Evolutionary conservation across 2,329 filamentous ascomycete genomes (phyloP).

Genomic region (Aspergillus fumigatiaffinis): DNA sequence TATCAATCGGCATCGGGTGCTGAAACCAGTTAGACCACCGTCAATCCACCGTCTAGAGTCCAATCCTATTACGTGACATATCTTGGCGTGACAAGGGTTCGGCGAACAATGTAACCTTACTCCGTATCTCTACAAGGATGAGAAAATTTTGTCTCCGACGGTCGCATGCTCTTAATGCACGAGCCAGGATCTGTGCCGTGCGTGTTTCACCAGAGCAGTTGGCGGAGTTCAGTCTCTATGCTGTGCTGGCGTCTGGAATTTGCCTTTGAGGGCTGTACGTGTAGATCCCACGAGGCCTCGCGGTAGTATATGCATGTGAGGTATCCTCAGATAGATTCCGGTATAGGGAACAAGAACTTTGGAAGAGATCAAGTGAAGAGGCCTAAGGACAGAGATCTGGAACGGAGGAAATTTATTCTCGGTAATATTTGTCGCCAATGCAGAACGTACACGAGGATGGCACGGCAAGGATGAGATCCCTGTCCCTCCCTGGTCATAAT

Average conservation of each 20-base stretch:
- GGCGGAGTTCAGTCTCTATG: no score
- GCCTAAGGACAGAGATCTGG: background rate
- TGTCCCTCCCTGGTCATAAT: no score
- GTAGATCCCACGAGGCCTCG: no score
- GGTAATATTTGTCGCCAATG: background rate
- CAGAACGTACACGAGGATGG: no score
- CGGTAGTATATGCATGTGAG: no score
- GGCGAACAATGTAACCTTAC: background rate
- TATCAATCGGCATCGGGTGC: background rate
- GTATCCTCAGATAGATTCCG: no score
- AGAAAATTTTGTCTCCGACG: background rate
- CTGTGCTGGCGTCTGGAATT: background rate
- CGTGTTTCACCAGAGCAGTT: background rate
- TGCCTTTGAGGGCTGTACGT: no score
- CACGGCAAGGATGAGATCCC: no score
- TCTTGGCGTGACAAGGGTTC: background rate
- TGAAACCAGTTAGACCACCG: background rate
- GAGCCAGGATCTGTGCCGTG: background rate
- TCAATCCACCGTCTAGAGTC: background rate
- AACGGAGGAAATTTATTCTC: background rate
- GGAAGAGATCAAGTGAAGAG: background rate
- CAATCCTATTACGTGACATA: background rate
- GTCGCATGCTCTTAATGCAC: background rate
- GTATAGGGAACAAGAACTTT: no score
- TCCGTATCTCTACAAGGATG: background rate